Conservation (phyloP, 2,329 filamentous ascomycete species). For the Chaetothyriales sp. region DNA sequence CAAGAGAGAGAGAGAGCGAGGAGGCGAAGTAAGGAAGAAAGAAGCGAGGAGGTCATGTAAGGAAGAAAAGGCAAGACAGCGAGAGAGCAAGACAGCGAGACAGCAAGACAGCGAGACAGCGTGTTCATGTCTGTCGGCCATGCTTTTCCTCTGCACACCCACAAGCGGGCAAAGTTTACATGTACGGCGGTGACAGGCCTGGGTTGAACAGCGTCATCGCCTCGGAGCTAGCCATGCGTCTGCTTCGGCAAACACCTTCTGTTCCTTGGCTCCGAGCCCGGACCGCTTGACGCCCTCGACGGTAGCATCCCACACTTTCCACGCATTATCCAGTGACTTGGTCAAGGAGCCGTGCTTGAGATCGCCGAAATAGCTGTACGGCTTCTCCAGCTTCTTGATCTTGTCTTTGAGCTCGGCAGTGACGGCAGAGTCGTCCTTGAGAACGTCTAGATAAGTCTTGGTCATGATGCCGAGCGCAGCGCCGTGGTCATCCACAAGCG, state of each 20-base stretch:
- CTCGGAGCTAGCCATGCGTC: constrained; percentile 41
- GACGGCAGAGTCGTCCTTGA: constrained; percentile 10
- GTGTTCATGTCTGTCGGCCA: neutral
- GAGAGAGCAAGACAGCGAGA: too few relatives aligned
- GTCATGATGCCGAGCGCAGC: constrained; percentile 36
- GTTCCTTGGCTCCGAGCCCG: constrained; percentile 38
- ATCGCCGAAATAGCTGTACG: constrained; percentile 15
- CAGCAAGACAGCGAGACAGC: too few relatives aligned
- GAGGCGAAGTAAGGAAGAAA: too few relatives aligned
- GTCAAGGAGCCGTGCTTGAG: constrained; percentile 25
- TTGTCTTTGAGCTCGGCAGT: constrained; percentile 10
- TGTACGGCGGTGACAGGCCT: neutral
- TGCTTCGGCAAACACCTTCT: constrained; percentile 44
- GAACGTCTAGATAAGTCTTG: constrained; percentile 35
- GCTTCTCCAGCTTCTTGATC: constrained; percentile 15
- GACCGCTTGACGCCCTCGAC: constrained; percentile 32
- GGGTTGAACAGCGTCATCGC: constrained; percentile 5
- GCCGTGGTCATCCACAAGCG: constrained; percentile 33
- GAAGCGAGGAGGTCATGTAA: too few relatives aligned
- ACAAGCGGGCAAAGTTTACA: neutral
- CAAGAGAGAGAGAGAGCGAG: too few relatives aligned
- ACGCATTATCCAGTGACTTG: constrained; percentile 46
- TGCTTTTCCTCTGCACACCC: neutral
- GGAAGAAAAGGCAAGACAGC: too few relatives aligned
- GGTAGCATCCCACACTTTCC: constrained; percentile 53